Base-by-base conservation (phyloP, 2,329 filamentous ascomycete species). In the Alternaria arbusti region DNA sequence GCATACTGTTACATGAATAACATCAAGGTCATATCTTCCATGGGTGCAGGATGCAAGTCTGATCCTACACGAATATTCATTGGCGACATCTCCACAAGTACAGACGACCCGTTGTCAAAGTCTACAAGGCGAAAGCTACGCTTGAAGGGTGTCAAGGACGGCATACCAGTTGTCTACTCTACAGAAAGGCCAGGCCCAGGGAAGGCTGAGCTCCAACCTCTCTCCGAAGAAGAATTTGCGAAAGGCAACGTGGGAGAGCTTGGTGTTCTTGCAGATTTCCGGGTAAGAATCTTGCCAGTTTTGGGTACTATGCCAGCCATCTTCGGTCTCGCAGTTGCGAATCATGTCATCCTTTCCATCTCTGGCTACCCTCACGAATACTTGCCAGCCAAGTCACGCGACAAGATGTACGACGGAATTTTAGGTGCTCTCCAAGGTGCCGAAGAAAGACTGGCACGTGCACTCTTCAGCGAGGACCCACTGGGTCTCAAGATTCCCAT, bases 261-360 rank as follows among this genome's bases (percentile, higher is more conserved):
- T 0, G 92, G 94, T 46, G 92, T 96, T 0, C 86, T 99, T 54
- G 92, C 94, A 1, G 94, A 97, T 77, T 99, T 99, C 79, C 87
- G 96, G 23, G 93, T 97, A 10, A 87, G 96, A n/a, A 99, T 99
- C 61, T 82, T 99, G 9, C 96, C 96, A 0, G 96, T 99, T 0
- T 83, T 99, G 4, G 96, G 96, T 1, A 99, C 96, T 0, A 97
- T 99, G 94, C 96, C 96, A 0, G 95, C 96, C 3, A 90, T 98
- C 1, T 99, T 99, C 78, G 96, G 96, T 9, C 91, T 97, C 59
- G 92, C 91, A 0, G 88, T 92, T 9, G 96, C 96, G 5, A 99
- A 98, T 80, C 93, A 98, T 77, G 89, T 98, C 63, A 95, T 99
- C 68, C 86, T 97, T 59, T 88, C 89, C 61, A 87, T 98, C 50